Percentiles rank a stretch among this genome's conserved stretches.
Evolutionary conservation across 2,329 filamentous ascomycete species (phyloP).

Genomic region (Fusarium haematococcum): DNA sequence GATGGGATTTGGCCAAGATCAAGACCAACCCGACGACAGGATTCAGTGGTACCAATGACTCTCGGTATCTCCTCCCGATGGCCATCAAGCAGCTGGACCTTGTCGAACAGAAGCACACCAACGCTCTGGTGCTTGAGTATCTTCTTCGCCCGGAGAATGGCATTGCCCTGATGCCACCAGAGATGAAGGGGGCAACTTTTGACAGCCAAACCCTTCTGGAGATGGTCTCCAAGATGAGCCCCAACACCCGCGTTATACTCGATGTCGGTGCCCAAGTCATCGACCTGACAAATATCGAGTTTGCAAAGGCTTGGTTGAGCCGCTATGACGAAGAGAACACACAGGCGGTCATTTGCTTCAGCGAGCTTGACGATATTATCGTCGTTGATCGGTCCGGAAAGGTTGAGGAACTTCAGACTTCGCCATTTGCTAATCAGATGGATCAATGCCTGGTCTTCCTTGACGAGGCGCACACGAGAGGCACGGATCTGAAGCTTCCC

Average conservation of each 20-base stretch:
- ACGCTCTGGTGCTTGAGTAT: conserved; percentile 72
- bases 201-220: conserved; percentile 58
- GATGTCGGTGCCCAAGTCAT: conserved; percentile 79
- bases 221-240: conserved; percentile 51
- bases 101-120: conserved; percentile 69
- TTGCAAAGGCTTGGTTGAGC: conserved; percentile 66
- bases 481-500: conserved; percentile 75
- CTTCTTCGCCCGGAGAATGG: conserved; percentile 67
- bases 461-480: conserved; percentile 77
- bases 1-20: conserved; percentile 71
- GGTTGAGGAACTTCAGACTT: conserved; percentile 64
- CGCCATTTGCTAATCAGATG: conserved; percentile 67
- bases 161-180: conserved; percentile 9
- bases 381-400: conserved; percentile 63
- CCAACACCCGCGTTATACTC: conserved; percentile 68
- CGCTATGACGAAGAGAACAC: conserved; percentile 9
- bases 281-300: conserved; percentile 67
- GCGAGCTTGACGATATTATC: conserved; percentile 64
- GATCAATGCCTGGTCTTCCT: conserved; percentile 74
- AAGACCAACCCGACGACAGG: conserved; percentile 67
- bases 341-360: conserved; percentile 66
- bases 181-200: not conserved
- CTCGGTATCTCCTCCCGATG: conserved; percentile 67
- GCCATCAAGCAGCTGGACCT: conserved; percentile 68
- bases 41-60: conserved; percentile 79